Evolutionary conservation across 1,284 basidiomycete genomes (phyloP), one percentile per base, ranked within the genome.

Genomic region (Spongispora temasekensis): DNA sequence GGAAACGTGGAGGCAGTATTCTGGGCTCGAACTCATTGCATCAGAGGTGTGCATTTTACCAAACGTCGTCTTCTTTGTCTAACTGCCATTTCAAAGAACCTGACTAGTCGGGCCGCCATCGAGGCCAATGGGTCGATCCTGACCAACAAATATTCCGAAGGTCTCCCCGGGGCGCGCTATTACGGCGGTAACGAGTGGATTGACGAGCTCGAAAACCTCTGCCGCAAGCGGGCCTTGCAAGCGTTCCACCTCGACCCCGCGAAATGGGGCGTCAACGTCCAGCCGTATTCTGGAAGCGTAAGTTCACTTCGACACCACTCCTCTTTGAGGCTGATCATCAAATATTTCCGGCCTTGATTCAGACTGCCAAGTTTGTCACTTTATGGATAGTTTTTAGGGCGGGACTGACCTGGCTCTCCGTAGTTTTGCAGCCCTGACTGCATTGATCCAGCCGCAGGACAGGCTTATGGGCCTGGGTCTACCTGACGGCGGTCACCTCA

Each of bases 381-480:
- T 53, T 37, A 17, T 31, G 25, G 1, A n/a, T 53, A 35, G 21
- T 40, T 21, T 35, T n/a, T 28, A 5, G 23, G 19, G 10, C 12
- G 15, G 34, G 53, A 55, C 60, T 69, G 46, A 66, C 35, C 44
- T 4, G 44, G 53, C 63, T 57, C 51, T 44, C 23, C 50, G 19
- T 70, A 97, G 92, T 88, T 99, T 99, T 75, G 97, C 97, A 64
- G 93, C 96, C 54, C 88, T 99, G 75, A 99, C 97, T 42, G 96
- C 97, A 44, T 85, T 99, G 67, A 89, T 99, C 74, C 91, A 98
- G 76, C 97, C 97, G 59, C 94, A 98, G 78, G 97, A 99, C 79
- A 92, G 97, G 67, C 87, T 99, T 71, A 99, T 99, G 97, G 97
- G 97, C 80, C 92, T 99, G 68, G 97, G 95, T 67, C 90, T 99